These are phyloP conservation scores for Boletus hoseneyae DNA, from an alignment of 1,284 basidiomycete genomes.

Conservation along the genomic window DNA sequence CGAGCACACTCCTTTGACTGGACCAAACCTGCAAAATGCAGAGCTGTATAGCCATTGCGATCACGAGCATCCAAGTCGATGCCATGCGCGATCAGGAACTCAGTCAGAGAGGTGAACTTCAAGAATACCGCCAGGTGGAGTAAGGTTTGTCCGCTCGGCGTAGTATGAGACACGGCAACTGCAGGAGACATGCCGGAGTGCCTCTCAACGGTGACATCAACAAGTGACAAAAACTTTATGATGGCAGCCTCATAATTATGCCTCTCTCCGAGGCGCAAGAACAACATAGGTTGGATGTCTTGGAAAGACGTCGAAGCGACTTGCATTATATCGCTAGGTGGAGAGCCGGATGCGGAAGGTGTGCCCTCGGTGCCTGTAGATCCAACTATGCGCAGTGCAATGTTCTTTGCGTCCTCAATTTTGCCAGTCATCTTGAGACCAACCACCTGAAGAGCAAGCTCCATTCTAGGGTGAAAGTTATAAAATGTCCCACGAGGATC, in stretches of 20 bases:
- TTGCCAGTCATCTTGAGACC: constrained; percentile 96
- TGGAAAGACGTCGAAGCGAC: constrained; percentile 42
- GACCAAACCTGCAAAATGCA: constrained; percentile 82
- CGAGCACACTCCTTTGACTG: constrained; percentile 65
- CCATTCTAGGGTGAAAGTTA: constrained; percentile 63
- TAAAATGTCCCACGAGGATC: constrained; percentile 9
- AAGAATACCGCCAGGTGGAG: constrained; percentile 87
- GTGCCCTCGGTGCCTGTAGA: constrained; percentile 50
- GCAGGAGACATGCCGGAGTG: constrained; percentile 37
- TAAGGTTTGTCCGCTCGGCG: constrained; percentile 73
- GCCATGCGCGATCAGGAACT: constrained; percentile 69
- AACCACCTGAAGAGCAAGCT: constrained; percentile 91
- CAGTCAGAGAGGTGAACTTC: constrained; percentile 70
- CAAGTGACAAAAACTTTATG: constrained; percentile 72
- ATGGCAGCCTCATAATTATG: constrained; percentile 75
- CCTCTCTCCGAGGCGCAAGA: constrained; percentile 48
- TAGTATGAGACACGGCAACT: constrained; percentile 60
- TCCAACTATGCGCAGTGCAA: constrained; percentile 82
- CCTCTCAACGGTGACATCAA: constrained; percentile 56
- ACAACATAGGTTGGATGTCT: constrained; percentile 52
- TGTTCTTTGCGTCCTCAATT: constrained; percentile 88
- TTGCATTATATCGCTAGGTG: constrained; percentile 49
- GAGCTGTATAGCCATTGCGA: constrained; percentile 85
- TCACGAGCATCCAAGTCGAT: constrained; percentile 86
- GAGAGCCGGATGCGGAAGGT: constrained; percentile 30